Evolutionary conservation across 441 rosid genomes (phyloP), one percentile per base, ranked within the genome.

Genomic region (Gossypium schwendimanii): DNA sequence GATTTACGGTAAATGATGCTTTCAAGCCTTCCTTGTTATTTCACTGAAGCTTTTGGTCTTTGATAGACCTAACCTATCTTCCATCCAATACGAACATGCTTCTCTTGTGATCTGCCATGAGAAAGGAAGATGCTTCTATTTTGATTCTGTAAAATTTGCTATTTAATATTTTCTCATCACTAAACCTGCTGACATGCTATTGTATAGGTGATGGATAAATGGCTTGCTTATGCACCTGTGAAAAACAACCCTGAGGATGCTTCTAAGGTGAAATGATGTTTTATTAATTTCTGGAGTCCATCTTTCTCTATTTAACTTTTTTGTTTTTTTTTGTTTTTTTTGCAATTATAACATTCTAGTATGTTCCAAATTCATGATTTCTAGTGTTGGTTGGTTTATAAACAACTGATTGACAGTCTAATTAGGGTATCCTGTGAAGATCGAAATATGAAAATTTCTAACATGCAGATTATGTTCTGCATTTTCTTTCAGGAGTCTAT

Each of bases 241-340:
- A 90, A 88, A 87, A 90, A 87, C 83, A 88, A 90, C 72, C 87
- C 95, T 6, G 95, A 85, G 78, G 95, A 94, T 79, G 91, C 92
- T 80, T 87, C 94, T 15, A 89, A 87, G 90, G 94, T 88, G 71
- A 70, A 39, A 68, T 28, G 28, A 15, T 73, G 14, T 69, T 55
- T 61, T 41, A 54, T 11, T 75, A 41, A 12, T 73, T 54, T 41
- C 55, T 64, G 10, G 33, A 28, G 33, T 28, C 21, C 57, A 17
- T 31, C 21, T 31, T 9, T 60, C 41, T 60, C 11, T 64, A 26
- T 54, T 47, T 41, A 65, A 36, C 11, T 0, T 7, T 1, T 9
- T 14, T 31, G 1, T 4, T 31, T 33, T 1, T 9, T n/a, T 10
- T n/a, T n/a, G n/a, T 12, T 12, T 20, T 2, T 52, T 28, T 47